Base-by-base conservation (phyloP, 768 basidiomycete species). In the Collybia mongolica region DNA sequence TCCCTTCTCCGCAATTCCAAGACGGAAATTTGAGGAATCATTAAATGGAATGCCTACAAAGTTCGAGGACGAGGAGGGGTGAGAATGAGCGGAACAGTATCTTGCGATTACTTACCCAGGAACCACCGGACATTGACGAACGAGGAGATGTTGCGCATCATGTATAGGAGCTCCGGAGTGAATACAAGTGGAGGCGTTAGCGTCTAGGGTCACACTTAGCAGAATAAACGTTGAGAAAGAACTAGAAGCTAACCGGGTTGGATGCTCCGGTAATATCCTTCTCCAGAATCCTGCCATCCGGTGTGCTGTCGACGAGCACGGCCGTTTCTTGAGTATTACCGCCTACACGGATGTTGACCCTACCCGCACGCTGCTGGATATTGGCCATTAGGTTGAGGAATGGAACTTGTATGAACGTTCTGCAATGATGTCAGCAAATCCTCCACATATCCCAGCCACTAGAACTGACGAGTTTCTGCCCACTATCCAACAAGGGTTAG, bases 341-440 rank as follows among this genome's bases (percentile, higher is more conserved):
- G n/a, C 90, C 89, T 0, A 92, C 72, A 46, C 90, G 81, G 19
- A 91, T 66, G 7, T 76, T 68, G 9, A 89, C 80, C 3, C 66
- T 59, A 2, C 88, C 89, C 3, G 80, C 79, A 18, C 90, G 76
- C 54, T 80, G 72, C 46, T 72, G 74, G n/a, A 93, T 70, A 57
- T 88, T 86, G 2, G 80, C 75, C 75, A 93, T 81, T 23, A 91
- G 72, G 60, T 93, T 92, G 17, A 91, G 75, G 70, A 91, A 90
- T 0, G 83, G 76, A 35, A 85, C 76, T 40, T 79, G 73, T 12
- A 83, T 58, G 19, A 73, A 64, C 2, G 75, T 70, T 26, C 77
- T 81, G 28, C 6, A 52, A 19, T 11, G 26, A 8, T n/a, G 35
- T 39, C 20, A 39, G 32, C 9, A 49, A 19, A 26, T 26, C 28